phyloP scores from a whole-genome alignment of 192 early-diverging fungal genomes.

The Coemansia sp. region DNA sequence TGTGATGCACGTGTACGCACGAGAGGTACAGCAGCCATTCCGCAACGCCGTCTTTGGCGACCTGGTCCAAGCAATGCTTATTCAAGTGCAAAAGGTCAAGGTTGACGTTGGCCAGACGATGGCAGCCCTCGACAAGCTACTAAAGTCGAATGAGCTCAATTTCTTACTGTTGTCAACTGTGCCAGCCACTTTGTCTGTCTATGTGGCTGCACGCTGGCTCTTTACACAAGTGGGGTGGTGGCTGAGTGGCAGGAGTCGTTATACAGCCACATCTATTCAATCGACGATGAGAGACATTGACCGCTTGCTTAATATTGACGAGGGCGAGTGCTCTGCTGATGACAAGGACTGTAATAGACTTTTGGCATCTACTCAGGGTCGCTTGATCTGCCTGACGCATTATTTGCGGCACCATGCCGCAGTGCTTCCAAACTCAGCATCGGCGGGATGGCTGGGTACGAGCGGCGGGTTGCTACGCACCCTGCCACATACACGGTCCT shows the following conservation, averaged over 20 bases:
- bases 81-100: slow-evolving; percentile 92
- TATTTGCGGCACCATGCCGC: slow-evolving; percentile 61
- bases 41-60: slow-evolving; percentile 59
- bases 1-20: slow-evolving; percentile 76
- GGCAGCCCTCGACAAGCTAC: slow-evolving; percentile 86
- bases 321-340: slow-evolving; percentile 2
- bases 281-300: slow-evolving; percentile 59
- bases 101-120: slow-evolving; percentile 91
- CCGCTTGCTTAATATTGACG: slow-evolving; percentile 55
- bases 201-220: slow-evolving; percentile 47
- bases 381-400: slow-evolving; percentile 50
- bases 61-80: slow-evolving; percentile 68
- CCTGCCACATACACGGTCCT: slow-evolving; percentile 53
- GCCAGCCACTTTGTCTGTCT: slow-evolving; percentile 65
- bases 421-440: slow-evolving; percentile 29
- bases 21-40: slow-evolving; percentile 61
- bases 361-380: slow-evolving; percentile 20
- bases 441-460: slow-evolving; percentile 16
- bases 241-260: slow-evolving; percentile 34
- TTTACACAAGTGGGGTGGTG: slow-evolving; percentile 37
- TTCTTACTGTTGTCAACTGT: slow-evolving; percentile 85
- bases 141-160: slow-evolving; percentile 93
- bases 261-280: slow-evolving; percentile 54
- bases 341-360: neutral
- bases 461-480: slow-evolving; percentile 37